Base-by-base conservation (phyloP, 352 stramenopile genomes). In the Globisporangium solare region DNA sequence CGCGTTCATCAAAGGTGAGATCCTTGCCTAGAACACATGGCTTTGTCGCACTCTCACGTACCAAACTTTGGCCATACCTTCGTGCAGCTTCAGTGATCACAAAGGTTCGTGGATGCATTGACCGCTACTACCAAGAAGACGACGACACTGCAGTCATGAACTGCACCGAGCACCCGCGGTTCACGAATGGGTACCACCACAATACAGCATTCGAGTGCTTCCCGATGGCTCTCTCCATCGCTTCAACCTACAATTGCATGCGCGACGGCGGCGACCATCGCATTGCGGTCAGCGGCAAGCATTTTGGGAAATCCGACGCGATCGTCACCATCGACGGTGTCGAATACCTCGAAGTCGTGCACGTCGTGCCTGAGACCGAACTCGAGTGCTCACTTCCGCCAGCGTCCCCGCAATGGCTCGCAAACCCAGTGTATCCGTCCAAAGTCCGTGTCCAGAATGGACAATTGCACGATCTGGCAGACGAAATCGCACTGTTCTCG, bases 351-450 rank as follows among this genome's bases (percentile, higher is more conserved):
- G 68, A 94, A 27, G 60, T 85, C 41, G 67, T 84, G 4, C 79
- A 91, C 61, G 42, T 67, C 7, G 51, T 79, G 10, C 68, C 70
- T 2, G 83, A 90, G 52, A 64, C 75, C 27, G 66, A 93, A 52
- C 48, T 97, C 2, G 61, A 84, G 49, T 97, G 90, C 56, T 86
- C 68, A 14, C 60, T 96, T 6, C 87, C 88, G n/a, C 42, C 86
- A 14, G 69, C 63, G 17, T 49, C 69, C 1, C 14, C 49, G 0
- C 50, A 59, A 2, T 83, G 66, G 66, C 35, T 74, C 3, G 45
- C 56, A 0, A 67, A 60, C 31, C 75, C 75, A 31, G 62, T 18
- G 13, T 79, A 72, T 47, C 71, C 79, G 14, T 89, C 75, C 7
- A 45, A 64, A 12, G 84, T 94, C 13, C 67, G 71, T 27, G 83